These are phyloP conservation scores for Thelephora aurantiotincta DNA, from an alignment of 768 basidiomycete genomes.

Conservation along the genomic window DNA sequence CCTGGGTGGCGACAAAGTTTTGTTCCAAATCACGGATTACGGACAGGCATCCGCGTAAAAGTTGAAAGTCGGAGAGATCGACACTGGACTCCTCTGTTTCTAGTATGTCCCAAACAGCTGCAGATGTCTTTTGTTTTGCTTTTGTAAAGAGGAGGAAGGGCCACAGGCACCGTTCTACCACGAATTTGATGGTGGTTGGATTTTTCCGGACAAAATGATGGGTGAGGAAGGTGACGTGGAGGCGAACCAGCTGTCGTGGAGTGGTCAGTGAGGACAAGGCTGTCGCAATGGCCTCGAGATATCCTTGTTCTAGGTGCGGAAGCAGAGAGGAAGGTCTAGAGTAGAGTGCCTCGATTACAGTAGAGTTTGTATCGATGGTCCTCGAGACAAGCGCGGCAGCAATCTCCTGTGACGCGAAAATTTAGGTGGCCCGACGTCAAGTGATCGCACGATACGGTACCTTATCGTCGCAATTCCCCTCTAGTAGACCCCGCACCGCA, in stretches of 20 bases:
- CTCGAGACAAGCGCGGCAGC: conserved; percentile 55
- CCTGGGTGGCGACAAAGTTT: too few relatives aligned
- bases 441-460: too few relatives aligned
- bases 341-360: conserved; percentile 61
- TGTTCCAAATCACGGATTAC: conserved; percentile 21
- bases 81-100: conserved; percentile 17
- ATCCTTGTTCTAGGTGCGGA: conserved; percentile 27
- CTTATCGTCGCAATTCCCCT: conserved; percentile 8
- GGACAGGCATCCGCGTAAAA: conserved; percentile 42
- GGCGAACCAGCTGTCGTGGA: conserved; percentile 35
- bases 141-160: conserved; percentile 68
- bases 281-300: conserved; percentile 30
- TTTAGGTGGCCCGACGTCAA: not conserved
- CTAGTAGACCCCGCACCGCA: conserved; percentile 45
- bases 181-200: conserved; percentile 7
- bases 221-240: conserved; percentile 44
- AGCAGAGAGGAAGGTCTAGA: conserved; percentile 30
- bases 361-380: conserved; percentile 44
- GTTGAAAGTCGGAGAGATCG: conserved; percentile 19
- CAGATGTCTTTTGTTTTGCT: conserved; percentile 47
- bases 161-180: conserved; percentile 20
- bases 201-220: conserved; percentile 24
- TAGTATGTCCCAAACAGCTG: conserved; percentile 65
- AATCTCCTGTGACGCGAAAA: conserved; percentile 26
- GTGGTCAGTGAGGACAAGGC: conserved; percentile 26